Base-by-base conservation (phyloP, 2,329 filamentous ascomycete species). In the Ophiosphaerella herpotricha region DNA sequence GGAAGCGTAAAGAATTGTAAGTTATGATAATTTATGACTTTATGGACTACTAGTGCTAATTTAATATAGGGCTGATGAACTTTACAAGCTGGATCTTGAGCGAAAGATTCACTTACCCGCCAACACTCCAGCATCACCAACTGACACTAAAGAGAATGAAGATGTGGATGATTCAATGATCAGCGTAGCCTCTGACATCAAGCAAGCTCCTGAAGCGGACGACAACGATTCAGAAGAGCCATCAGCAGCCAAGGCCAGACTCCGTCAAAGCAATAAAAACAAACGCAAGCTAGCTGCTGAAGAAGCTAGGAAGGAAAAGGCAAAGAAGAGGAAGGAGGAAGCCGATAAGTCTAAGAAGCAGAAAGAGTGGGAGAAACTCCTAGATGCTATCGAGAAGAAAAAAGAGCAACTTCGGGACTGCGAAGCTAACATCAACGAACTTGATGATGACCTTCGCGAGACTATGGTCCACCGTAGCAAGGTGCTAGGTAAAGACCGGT, bases 381-480 rank as follows among this genome's bases (percentile, higher is more conserved):
- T 96, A 41, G 91, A 91, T 64, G 91, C 95, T 54, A 96, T 97
- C 50, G 87, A 93, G 55, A 91, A 92, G 70, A 89, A 93, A 69
- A 90, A 95, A 66, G 85, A 87, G 0, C 80, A 86, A 38, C 87
- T 99, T 66, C 85, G 85, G 68, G 84, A 88, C 44, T 91, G 89
- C 66, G 93, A 99, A 71, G 87, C 88, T 5, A 87, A 93, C 64
- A 95, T 99, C 57, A 85, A 85, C 3, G 82, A 88, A 29, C 84
- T 96, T 43, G 93, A 97, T 63, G 92, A 95, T 64, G 92, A 97
- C 70, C 80, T 99, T 39, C 89, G 94, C 44, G 93, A 97, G 74
- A 91, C 92, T 35, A 90, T 97, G 73, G 96, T 93, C 64, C 90
- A 92, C 32, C 87, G 94, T 54, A 96, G 92, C 14, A 87, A 90